Base-by-base conservation (phyloP, 2,329 filamentous ascomycete species). In the Nemania serpens region DNA sequence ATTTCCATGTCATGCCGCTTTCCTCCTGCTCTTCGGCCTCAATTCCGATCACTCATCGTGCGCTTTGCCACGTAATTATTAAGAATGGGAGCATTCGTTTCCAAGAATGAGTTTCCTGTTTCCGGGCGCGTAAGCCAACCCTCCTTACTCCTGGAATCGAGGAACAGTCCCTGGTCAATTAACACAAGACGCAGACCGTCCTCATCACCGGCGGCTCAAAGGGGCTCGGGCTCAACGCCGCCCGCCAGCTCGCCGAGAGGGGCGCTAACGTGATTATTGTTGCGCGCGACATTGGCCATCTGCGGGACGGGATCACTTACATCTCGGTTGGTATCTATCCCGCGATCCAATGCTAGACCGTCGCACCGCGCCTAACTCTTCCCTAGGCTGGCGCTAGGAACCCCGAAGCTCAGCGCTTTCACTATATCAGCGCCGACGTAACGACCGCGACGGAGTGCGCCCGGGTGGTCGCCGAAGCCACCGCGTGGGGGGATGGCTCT, bases 121-220 rank as follows among this genome's bases (percentile, higher is more conserved):
- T 81, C 87, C 65, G 86, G 86, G 47, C 81, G 81, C 72, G 87
- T 88, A 67, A 39, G 69, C 63, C 5, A 17, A 33, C 9, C 13
- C 39, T 20, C 39, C 11, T 42, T 18, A 29, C 20, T 11, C 15
- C 11, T 17, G 25, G 25, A 34, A n/a, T 12, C 22, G 25, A 33
- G 10, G 6, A 29, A 47, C 9, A 34, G 10, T 5, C 2, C n/a
- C 15, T 10, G 15, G 43, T 18, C n/a, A n/a, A n/a, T n/a, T 47
- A 11, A 55, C 34, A 13, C 18, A n/a, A 37, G 43, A 29, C 29
- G n/a, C 45, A 90, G 87, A 90, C 88, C 2, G 81, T 89, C 15
- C 73, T 91, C 50, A 81, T 91, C 54, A 91, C 89, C 0, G 89
- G 89, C 49, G 88, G 84, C 45, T 91, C 88, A 1, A 85, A 89